A percentile compares a stretch with the other conserved stretches of the same genome.
Evolutionary conservation across 176 grass and related monocot species (phyloP).

Genomic region (Dendrocalamus sinicus): DNA sequence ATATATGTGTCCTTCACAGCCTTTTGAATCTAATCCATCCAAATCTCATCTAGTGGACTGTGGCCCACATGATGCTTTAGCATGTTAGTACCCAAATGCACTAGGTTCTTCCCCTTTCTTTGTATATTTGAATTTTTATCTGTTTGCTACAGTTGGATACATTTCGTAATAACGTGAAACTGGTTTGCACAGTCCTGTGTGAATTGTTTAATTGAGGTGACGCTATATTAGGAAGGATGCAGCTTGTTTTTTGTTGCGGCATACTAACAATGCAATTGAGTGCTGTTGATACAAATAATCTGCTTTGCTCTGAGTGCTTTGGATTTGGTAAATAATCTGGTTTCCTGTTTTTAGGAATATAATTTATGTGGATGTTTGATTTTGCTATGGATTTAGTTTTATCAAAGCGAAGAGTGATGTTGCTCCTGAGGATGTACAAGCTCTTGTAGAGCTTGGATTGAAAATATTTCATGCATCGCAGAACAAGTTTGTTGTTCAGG

Average conservation of each 20-base stretch:
- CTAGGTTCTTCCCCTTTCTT: neutral
- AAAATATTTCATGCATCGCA: slow-evolving; percentile 83
- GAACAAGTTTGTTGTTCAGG: slow-evolving; percentile 93
- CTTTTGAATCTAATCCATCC: neutral
- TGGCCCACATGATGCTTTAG: neutral
- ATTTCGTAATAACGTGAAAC: neutral
- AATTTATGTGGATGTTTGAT: slow-evolving; percentile 30
- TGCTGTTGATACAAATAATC: neutral
- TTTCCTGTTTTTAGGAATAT: slow-evolving; percentile 6
- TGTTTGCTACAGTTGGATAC: neutral
- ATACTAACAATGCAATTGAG: slow-evolving; percentile 19
- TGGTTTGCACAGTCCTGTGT: neutral
- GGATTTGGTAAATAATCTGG: slow-evolving; percentile 14
- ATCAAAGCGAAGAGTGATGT: slow-evolving; percentile 96
- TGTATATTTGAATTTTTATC: neutral
- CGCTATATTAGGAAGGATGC: neutral
- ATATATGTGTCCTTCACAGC: neutral
- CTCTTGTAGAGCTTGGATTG: slow-evolving; percentile 79
- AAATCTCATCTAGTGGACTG: slow-evolving; percentile 11
- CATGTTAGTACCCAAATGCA: neutral
- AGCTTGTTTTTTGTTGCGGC: slow-evolving; percentile 9
- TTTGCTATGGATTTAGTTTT: slow-evolving; percentile 61
- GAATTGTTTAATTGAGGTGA: slow-evolving; percentile 3
- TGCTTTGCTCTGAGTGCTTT: slow-evolving; percentile 13
- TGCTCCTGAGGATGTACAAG: slow-evolving; percentile 64